Evolutionary conservation across 2,329 filamentous ascomycete genomes (phyloP), one percentile per base, ranked within the genome.

Genomic region (Waltergamsia citrina): DNA sequence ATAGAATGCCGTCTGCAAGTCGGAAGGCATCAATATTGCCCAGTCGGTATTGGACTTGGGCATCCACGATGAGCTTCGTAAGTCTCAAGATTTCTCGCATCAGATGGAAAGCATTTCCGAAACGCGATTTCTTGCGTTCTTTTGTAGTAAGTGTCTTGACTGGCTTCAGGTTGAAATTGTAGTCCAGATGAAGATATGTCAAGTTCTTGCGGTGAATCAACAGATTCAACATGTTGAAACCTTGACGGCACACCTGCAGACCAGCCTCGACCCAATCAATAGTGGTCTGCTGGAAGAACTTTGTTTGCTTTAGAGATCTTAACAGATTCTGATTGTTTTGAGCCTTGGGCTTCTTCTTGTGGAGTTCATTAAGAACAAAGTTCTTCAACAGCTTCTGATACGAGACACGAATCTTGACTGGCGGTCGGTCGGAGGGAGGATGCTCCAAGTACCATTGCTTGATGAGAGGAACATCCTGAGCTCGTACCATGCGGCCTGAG

Each of bases 231-330:
- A 98, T 98, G 63, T 98, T 98, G 70, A 95, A 98, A 36, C 92
- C 92, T 56, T 98, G 92, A 33, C 92, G 79, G 57, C 92, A 98
- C 41, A 98, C 92, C 63, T 98, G 93, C 52, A 98, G 71, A 63
- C 93, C 92, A 47, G 93, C 92, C 64, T 98, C 92, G 27, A 98
- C 92, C 92, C 92, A 98, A 56, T 98, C 92, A 43, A 98, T 96
- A 7, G 86, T 94, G 4, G 92, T 98, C 60, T 96, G 92, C 60
- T 98, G 93, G 71, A 98, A 98, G 65, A 98, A 98, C 53, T 98
- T 98, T 31, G 92, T 98, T 46, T 86, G 80, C 60, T 95, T 96
- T 44, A 98, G 62, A 7, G 86, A 93, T 48, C 78, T 78, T 54
- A 96, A 74, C 38, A 98, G 62, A 49, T 93, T 86, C 52, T 98